Base-by-base conservation (phyloP, 495 filamentous ascomycete species). In the Cercophora scortea region DNA sequence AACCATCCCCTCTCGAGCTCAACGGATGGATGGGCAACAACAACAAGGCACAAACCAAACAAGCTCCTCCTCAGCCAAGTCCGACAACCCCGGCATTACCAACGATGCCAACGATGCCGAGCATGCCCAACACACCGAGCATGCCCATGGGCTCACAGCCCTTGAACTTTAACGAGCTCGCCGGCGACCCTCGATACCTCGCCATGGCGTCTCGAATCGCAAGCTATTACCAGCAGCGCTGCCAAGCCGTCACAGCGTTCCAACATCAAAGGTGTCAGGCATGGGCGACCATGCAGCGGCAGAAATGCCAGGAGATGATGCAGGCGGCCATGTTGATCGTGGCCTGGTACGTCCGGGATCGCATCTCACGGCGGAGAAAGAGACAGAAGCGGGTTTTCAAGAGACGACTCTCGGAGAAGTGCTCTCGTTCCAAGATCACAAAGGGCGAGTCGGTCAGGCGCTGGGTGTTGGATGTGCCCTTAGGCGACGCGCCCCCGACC, bases 151-250 rank as follows among this genome's bases (percentile, higher is more conserved):
- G 48, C 15, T 15, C 39, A 25, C 47, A 47, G 16, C 38, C 19
- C 36, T 32, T 33, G 15, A 15, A 53, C 9, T 51, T 48, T 33
- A 42, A 32, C 41, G 47, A 54, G 25, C 44, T 51, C 1, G 47
- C 51, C 33, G 35, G 55, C 11, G 67, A 68, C 54, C 67, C 65
- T 1, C 54, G 55, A 38, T 63, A 65, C 49, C 46, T 67, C 9
- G 60, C 67, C 47, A 66, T 70, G 65, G 65, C 61, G 18, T 66
- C 67, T n/a, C 67, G 69, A 48, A 66, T 70, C 38, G 63, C 67
- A 7, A 49, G 42, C 36, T 70, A 66, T 60, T 70, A 70, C 53
- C 65, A 68, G 46, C 67, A 70, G 47, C 65, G 67, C 8, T 63
- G 61, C 56, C 59, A 63, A 45, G 67, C 67, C 32, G 54, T 68